Evolutionary conservation across 352 stramenopile species (phyloP).

Genomic region (Phytophthora cajani): DNA sequence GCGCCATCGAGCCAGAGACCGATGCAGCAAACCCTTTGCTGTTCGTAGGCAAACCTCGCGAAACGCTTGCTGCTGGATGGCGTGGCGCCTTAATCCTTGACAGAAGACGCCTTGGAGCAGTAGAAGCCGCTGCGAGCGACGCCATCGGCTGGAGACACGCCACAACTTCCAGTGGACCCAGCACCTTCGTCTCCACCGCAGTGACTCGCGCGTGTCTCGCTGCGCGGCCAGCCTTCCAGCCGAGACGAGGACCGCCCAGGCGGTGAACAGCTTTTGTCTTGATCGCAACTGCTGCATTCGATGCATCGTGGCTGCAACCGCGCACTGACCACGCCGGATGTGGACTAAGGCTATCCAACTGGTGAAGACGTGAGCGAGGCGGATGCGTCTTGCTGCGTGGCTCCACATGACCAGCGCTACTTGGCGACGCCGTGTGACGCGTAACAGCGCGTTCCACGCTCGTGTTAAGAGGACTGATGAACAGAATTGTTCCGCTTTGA

Average conservation of each 20-base stretch:
- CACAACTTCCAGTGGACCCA: conserved; percentile 36
- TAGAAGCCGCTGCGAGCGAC: conserved; percentile 7
- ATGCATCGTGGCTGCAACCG: conserved; percentile 20
- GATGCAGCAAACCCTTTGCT: conserved; percentile 19
- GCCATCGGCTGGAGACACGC: conserved; percentile 27
- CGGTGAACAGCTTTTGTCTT: conserved; percentile 15
- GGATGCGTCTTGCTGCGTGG: conserved; percentile 16
- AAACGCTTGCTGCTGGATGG: conserved; percentile 33
- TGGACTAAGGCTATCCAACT: conserved; percentile 17
- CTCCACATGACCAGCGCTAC: conserved; percentile 35
- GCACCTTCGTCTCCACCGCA: conserved; percentile 23
- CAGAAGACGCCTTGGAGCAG: conserved; percentile 19
- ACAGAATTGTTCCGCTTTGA: conserved; percentile 25
- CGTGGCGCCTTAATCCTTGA: conserved; percentile 23
- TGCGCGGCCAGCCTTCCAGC: conserved; percentile 6
- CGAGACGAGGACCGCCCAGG: conserved; percentile 14
- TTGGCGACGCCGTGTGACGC: conserved; percentile 37
- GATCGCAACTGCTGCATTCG: conserved; percentile 31
- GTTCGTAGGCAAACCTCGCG: conserved; percentile 24
- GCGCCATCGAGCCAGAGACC: conserved; percentile 26
- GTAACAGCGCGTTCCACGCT: conserved; percentile 29
- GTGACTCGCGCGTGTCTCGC: conserved; percentile 6
- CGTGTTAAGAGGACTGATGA: conserved; percentile 11
- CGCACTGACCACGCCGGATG: conserved; percentile 13
- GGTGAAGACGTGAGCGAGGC: conserved; percentile 13